Percentiles rank a stretch among this genome's conserved stretches.
phyloP scores from a whole-genome alignment of 202 grass and related monocot species.

The Musa balbisiana region DNA sequence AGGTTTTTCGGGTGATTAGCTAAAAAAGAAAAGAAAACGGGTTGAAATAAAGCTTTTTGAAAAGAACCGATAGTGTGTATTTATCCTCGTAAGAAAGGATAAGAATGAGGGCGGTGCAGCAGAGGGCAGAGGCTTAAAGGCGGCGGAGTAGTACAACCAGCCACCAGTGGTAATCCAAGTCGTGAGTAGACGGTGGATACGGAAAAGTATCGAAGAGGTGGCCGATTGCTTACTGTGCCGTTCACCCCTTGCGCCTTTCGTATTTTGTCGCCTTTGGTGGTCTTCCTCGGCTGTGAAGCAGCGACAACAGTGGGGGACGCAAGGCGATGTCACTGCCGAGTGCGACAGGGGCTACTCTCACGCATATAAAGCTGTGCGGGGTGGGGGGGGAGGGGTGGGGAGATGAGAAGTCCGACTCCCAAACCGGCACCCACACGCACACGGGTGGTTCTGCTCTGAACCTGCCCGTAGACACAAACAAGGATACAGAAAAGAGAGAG shows the following conservation, averaged over 20 bases:
- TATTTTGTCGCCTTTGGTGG: background rate
- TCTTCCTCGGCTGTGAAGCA: background rate
- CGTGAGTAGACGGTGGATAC: background rate
- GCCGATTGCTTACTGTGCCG: background rate
- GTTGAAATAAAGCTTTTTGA: no score
- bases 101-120: background rate
- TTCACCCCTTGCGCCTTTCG: background rate
- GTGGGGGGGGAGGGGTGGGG: background rate
- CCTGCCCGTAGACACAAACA: background rate
- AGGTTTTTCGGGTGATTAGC: no score
- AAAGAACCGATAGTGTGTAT: no score
- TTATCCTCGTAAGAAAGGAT: background rate
- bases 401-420: background rate
- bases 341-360: background rate
- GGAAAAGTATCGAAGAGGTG: background rate
- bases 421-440: background rate
- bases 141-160: background rate
- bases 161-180: background rate
- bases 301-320: background rate
- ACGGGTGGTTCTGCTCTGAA: conserved; percentile 3
- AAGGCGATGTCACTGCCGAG: background rate
- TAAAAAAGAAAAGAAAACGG: no score
- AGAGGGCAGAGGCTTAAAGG: background rate
- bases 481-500: background rate
- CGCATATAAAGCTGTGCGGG: background rate